A percentile compares a stretch with the other conserved stretches of the same genome.
Conservation (phyloP, 257 asterid genomes). For the Solanum gracilifrons region DNA sequence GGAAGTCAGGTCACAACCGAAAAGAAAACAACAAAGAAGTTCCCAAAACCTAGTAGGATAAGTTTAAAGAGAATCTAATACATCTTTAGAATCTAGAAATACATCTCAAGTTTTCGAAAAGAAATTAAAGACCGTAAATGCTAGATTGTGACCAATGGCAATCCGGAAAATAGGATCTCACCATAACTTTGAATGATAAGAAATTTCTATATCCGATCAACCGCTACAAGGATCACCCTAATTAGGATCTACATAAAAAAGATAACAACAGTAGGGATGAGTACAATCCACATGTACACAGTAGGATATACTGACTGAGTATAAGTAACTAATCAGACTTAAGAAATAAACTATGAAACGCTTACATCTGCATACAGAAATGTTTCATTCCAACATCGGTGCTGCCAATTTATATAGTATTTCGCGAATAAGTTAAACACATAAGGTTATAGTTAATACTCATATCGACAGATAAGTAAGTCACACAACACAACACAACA, state of each 20-base stretch:
- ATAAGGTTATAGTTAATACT: neutral
- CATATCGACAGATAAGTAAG: neutral
- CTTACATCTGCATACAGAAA: neutral
- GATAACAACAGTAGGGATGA: neutral
- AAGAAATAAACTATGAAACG: neutral
- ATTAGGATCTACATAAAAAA: no score
- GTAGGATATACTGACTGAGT: neutral
- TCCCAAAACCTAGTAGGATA: neutral
- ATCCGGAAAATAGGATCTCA: neutral
- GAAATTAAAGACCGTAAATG: neutral
- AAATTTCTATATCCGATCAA: neutral
- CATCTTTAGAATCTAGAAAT: neutral
- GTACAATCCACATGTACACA: neutral
- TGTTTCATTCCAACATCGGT: neutral
- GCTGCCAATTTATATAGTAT: neutral
- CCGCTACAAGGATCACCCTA: neutral
- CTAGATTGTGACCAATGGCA: neutral
- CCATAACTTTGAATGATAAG: neutral
- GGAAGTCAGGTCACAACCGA: neutral
- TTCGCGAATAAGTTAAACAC: neutral
- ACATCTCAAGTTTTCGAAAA: neutral
- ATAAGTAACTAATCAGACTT: neutral
- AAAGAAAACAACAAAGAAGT: neutral
- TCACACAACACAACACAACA: neutral
- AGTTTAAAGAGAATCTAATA: neutral